Base-by-base conservation (phyloP, 2,329 filamentous ascomycete species). In the Cladosporium halotolerans region DNA sequence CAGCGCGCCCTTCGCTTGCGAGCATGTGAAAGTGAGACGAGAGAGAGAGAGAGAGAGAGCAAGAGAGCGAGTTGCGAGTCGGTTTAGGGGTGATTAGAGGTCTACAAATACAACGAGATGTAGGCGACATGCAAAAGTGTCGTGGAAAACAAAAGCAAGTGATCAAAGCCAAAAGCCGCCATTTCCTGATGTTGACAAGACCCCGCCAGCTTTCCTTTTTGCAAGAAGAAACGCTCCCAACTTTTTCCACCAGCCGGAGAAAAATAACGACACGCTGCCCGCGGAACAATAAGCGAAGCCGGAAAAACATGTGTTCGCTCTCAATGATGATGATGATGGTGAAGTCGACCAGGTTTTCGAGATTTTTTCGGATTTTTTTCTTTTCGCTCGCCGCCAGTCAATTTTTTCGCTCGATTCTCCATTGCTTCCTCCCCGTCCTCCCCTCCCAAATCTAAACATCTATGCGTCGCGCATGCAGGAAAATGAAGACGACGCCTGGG, bases 401-500 rank as follows among this genome's bases (percentile, higher is more conserved):
- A 36, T 14, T 39, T 39, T 39, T n/a, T n/a, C 36, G n/a, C n/a
- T 39, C 11, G 7, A 14, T 39, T 39, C n/a, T 39, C 36, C 3
- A 14, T n/a, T 39, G 40, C 41, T 16, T 51, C 38, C 39, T 42
- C 40, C 18, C 42, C 40, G 39, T 43, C n/a, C 19, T 47, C 51
- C 43, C 19, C 19, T 44, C 13, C 16, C 42, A n/a, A 45, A 47
- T 53, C 51, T 53, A 46, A 67, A 63, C 51, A 59, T 62, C 57
- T 62, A 46, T 54, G 45, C 46, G 45, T 58, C 53, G 62, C 60
- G 60, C 57, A 58, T 60, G 56, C 58, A 62, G 57, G 40, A 55
- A 56, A 63, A 14, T 57, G 51, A 54, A 41, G 33, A 52, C 39
- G 57, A 63, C 63, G 58, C 56, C 57, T 54, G 62, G 64, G 61